Evolutionary conservation across 108 stramenopile genomes (phyloP), one percentile per base, ranked within the genome.

Genomic region (Cylindrotheca fusiformis): DNA sequence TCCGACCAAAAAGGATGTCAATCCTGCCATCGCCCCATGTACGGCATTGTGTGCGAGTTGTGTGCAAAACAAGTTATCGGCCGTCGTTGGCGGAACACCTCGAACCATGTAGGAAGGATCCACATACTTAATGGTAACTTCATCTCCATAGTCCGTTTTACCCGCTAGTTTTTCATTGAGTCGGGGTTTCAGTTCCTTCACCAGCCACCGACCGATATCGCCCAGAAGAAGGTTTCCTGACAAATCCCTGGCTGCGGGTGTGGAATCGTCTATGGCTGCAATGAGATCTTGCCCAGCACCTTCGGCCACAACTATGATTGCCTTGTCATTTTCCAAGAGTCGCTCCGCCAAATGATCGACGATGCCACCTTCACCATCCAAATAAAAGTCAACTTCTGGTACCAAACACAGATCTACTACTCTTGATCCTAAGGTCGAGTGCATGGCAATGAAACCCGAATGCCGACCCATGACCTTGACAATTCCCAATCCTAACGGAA

Each of bases 11-110:
- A 95, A 93, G 23, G 74, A 84, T 2, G 96, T 88, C 47, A 75
- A 81, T 1, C 96, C 96, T 8, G 94, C 91, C 94, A 96, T 95
- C 47, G 94, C 84, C 18, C 90, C 96, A 61, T 96, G 91, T 14
- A 95, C 96, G 18, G 93, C 93, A 60, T 89, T 89, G 60, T 95
- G 94, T 5, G 86, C 91, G n/a, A 96, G 82, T 51, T 94, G 86
- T 55, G 75, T 74, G 79, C 96, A 95, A 65, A 92, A 92, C 24
- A 93, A 64, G 32, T 81, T 72, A 61, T 96, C 96, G 18, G 86
- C 77, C 12, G 86, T 81, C 28, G 90, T 94, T 3, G 96, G 92
- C 2, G 91, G 79, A 20, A 93, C 82, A 24, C 85, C 87, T 63
- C 96, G 72, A 32, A 96, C 84, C 74, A 86, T 91, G 73, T 96